Base-by-base conservation (phyloP, 495 filamentous ascomycete genomes). In the Xylaria scruposa region DNA sequence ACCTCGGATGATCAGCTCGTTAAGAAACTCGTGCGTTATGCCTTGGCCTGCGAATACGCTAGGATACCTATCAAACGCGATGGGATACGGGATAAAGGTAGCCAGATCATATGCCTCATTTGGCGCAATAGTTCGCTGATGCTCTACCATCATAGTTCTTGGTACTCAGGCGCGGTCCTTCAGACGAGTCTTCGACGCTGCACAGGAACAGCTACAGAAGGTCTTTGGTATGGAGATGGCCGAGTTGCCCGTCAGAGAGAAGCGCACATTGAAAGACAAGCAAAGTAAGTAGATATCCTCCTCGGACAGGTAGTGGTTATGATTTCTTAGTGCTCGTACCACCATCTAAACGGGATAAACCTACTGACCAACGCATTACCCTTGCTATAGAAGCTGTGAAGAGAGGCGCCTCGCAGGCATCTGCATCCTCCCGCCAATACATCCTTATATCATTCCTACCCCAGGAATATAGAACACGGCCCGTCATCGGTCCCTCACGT, bases 21-120 rank as follows among this genome's bases (percentile, higher is more conserved):
- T 40, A 98, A 97, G 82, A 97, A 94, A 73, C 82, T 99, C 59
- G 91, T 98, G 24, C 90, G 96, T n/a, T 88, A 97, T 54, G 96
- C 94, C 3, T 79, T 98, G 7, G 89, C 95, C 3, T 94, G 93
- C 83, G 96, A 98, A 79, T 97, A 92, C 79, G 86, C 92, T n/a
- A 88, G 96, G 19, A 85, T 87, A 56, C 89, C 91, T 0, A 93
- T 99, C 42, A 89, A 90, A 17, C 83, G 96, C 73, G 85, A 88
- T 7, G 96, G 94, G 67, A 94, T 99, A 70, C 88, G 83, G 74
- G 86, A 91, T 49, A 97, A 91, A 89, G 88, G 90, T 89, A 71
- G 3, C 5, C 40, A 46, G 63, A 33, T 73, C 67, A 19, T 40
- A 21, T 31, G 5, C 38, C 31, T 54, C 7, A 31, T 33, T 21